These are phyloP conservation scores for Carex cristatella DNA, from an alignment of 176 grass and related monocot species.

Conservation along the genomic window DNA sequence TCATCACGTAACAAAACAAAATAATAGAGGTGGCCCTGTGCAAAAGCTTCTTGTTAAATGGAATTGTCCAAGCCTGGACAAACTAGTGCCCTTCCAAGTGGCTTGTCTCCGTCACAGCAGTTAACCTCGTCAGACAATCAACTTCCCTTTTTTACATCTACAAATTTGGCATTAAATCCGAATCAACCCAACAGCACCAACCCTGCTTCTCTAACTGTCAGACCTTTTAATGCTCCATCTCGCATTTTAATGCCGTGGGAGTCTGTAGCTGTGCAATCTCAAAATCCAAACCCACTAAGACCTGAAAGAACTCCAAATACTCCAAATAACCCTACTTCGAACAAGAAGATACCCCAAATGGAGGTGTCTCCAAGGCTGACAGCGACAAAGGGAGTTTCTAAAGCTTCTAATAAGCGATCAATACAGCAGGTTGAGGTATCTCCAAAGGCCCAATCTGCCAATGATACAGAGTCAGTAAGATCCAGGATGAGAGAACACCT, in stretches of 20 bases:
- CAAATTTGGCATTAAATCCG: conserved; percentile 3
- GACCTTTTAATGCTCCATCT: conserved; percentile 10
- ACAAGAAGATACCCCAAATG: conserved; percentile 11
- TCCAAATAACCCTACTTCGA: neutral
- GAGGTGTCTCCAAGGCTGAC: conserved; percentile 12
- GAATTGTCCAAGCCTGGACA: conserved; percentile 19
- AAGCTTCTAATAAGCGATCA: conserved; percentile 34
- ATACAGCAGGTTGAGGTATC: conserved; percentile 23
- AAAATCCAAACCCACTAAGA: neutral
- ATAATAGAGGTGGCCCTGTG: neutral
- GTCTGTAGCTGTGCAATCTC: neutral
- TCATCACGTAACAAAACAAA: neutral
- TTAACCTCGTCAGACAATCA: conserved; percentile 11
- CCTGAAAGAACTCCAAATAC: neutral
- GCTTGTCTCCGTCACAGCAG: conserved; percentile 2
- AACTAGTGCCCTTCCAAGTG: conserved; percentile 12
- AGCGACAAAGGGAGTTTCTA: neutral
- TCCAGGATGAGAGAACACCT: conserved; percentile 59
- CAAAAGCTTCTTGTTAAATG: neutral
- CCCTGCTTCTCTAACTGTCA: neutral
- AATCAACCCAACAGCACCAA: conserved; percentile 1
- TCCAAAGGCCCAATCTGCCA: conserved; percentile 20
- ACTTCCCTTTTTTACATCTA: conserved; percentile 18
- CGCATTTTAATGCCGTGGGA: conserved; percentile 28
- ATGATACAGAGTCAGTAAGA: conserved; percentile 29